A percentile compares a stretch with the other conserved stretches of the same genome.
Conservation (phyloP, 164 flowering plant genomes). For the Chimonanthus praecox region DNA sequence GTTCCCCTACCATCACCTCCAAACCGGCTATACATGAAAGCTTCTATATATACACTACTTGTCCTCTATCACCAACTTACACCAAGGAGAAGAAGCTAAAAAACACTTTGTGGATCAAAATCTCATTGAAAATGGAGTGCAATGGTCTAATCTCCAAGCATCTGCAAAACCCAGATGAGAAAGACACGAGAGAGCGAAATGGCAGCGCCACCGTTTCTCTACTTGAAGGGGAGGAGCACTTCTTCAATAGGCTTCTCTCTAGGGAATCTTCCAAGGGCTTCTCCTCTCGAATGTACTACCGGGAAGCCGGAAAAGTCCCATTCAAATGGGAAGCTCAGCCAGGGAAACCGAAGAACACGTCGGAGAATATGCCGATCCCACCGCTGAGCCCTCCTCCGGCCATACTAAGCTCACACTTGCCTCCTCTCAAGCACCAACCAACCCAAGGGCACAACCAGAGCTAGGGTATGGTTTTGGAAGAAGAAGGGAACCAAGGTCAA, state of each 20-base stretch:
- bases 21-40: background rate
- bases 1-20: background rate
- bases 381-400: constrained; percentile 5
- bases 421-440: too few species aligned
- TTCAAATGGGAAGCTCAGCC: constrained; percentile 1
- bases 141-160: background rate
- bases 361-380: background rate
- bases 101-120: background rate
- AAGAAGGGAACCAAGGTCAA: too few species aligned
- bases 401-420: too few species aligned
- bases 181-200: background rate
- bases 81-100: background rate
- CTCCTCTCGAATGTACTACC: constrained; percentile 9
- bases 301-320: background rate
- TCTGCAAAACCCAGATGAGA: background rate
- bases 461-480: too few species aligned
- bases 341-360: background rate
- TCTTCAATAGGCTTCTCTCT: constrained; percentile 7
- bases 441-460: too few species aligned
- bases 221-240: constrained; percentile 10
- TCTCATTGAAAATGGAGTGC: background rate
- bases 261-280: constrained; percentile 11
- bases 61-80: background rate
- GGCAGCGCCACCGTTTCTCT: background rate
- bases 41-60: background rate